Evolutionary conservation across 2,329 filamentous ascomycete species (phyloP), one percentile per base, ranked within the genome.

Genomic region (Aspergillus fumigatus): DNA sequence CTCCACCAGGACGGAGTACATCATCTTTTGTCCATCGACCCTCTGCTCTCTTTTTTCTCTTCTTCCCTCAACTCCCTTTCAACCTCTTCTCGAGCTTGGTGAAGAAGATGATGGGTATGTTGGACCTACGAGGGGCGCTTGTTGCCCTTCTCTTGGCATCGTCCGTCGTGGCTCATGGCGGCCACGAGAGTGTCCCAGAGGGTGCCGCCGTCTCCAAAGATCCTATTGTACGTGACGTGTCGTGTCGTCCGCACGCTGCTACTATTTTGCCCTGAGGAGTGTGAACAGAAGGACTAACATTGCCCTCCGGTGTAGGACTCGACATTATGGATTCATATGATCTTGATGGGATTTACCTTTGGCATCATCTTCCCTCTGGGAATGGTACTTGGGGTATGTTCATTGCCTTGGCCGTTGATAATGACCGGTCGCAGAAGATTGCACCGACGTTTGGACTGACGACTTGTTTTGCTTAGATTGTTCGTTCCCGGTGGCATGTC

Each of bases 401-500:
- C 14, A n/a, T 52, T 55, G 14, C 14, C 10, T 17, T 35, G 32
- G 6, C 32, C 32, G 14, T 58, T 29, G 60, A 50, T 54, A 11
- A 17, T 38, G 21, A 19, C 64, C 29, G 43, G 58, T 56, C 49
- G 49, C 47, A 38, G 32, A 29, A 40, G 17, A 43, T 5, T 23
- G 11, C 4, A 27, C 27, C 38, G 38, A 17, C 29, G 2, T 19
- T 17, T 35, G 26, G 43, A n/a, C 38, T 49, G 40, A 25, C 23
- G 4, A 21, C 14, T 26, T 14, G 19, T 7, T 14, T 25, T 53
- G 26, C 59, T 48, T 71, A 95, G 88, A 92, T 99, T 57, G 85
- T 89, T 62, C 91, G 90, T 60, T 96, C 88, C 59, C 86, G 90
- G 75, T 97, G 91, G 90, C 94, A 99, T 77, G 93, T 97, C 52